Evolutionary conservation across 805 yeast genomes (phyloP).

Genomic region (Pichia paraexigua): DNA sequence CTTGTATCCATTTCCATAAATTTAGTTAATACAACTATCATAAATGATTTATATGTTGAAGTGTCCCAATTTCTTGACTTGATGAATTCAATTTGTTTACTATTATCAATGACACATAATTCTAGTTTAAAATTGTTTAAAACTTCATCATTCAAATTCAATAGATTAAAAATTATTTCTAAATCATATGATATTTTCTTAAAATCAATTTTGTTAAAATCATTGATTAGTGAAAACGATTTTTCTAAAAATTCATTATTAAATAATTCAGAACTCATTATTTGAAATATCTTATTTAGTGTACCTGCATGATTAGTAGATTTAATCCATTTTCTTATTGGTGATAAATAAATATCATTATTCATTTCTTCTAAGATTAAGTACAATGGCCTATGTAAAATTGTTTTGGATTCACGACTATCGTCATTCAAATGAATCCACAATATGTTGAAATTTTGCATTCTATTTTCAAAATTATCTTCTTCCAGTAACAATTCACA

Average conservation of each 20-base stretch:
- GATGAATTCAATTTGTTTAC: slow-evolving; percentile 34
- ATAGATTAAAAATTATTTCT: slow-evolving; percentile 42
- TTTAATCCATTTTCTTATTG: slow-evolving; percentile 43
- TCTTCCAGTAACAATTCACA: slow-evolving; percentile 44
- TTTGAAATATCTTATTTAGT: slow-evolving; percentile 50
- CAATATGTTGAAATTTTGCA: slow-evolving; percentile 51
- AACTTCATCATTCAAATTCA: slow-evolving; percentile 38
- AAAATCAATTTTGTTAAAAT: slow-evolving; percentile 46
- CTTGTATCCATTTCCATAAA: slow-evolving; percentile 31
- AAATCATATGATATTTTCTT: slow-evolving; percentile 57
- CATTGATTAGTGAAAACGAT: slow-evolving; percentile 16
- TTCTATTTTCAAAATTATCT: slow-evolving; percentile 30
- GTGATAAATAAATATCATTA: slow-evolving; percentile 35
- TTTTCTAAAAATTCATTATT: slow-evolving; percentile 24
- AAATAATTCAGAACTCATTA: slow-evolving; percentile 49
- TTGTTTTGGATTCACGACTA: slow-evolving; percentile 36
- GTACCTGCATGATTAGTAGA: slow-evolving; percentile 43
- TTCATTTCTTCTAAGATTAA: slow-evolving; percentile 58
- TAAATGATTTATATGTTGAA: slow-evolving; percentile 55
- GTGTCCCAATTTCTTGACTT: slow-evolving; percentile 39
- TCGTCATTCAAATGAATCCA: slow-evolving; percentile 64
- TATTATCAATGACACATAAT: slow-evolving; percentile 46
- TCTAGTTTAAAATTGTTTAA: slow-evolving; percentile 48
- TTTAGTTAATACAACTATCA: slow-evolving; percentile 37
- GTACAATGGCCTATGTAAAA: slow-evolving; percentile 57